A percentile compares a stretch with the other conserved stretches of the same genome.
phyloP scores from a whole-genome alignment of 23 red algal genomes.

The Chondrus crispus region DNA sequence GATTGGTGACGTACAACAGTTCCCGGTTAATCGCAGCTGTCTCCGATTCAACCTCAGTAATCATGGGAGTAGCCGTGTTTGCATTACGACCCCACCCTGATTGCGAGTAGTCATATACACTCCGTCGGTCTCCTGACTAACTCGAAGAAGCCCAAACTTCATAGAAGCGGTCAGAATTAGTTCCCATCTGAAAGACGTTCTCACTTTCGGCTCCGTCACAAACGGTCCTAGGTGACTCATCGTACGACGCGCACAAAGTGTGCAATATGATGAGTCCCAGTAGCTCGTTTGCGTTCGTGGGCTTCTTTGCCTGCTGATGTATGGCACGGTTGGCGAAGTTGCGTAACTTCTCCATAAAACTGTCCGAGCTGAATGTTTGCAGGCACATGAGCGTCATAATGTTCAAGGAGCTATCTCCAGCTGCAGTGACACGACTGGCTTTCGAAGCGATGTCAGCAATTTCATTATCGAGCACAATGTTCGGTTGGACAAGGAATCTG shows the following conservation, averaged over 20 bases:
- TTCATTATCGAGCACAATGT: background rate
- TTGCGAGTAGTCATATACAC: background rate
- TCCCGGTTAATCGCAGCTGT: background rate
- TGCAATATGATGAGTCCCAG: background rate
- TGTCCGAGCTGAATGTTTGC: background rate
- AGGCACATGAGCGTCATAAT: background rate
- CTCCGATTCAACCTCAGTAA: background rate
- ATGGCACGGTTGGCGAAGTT: background rate
- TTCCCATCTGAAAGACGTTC: background rate
- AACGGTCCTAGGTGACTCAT: background rate
- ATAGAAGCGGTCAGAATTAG: background rate
- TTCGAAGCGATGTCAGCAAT: background rate
- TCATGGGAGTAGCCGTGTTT: background rate
- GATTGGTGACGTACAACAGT: background rate
- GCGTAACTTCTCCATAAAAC: background rate
- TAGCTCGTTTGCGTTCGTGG: background rate
- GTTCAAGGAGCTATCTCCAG: background rate
- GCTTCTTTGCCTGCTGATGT: background rate
- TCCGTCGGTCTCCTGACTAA: background rate
- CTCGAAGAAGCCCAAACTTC: background rate
- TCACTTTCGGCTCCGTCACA: background rate
- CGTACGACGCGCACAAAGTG: background rate
- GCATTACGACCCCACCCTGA: background rate
- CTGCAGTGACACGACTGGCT: background rate
- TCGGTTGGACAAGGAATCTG: background rate